Percentiles rank a stretch among this genome's conserved stretches.
Conservation (phyloP, 306 rosid species). For the Macrotyloma uniflorum region DNA sequence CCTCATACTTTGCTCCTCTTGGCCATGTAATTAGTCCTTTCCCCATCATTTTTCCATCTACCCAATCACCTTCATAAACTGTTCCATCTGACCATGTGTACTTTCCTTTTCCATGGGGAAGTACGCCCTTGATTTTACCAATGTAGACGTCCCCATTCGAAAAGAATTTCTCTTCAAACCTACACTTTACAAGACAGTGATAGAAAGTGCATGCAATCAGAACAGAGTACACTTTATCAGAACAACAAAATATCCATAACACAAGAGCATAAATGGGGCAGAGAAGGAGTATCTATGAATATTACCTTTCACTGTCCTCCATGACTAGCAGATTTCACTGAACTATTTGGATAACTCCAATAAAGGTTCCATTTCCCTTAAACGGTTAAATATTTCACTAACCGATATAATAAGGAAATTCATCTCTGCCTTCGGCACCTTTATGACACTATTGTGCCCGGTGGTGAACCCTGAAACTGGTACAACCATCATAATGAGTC, state of each 20-base stretch:
- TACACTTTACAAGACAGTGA: slow-evolving; percentile 37
- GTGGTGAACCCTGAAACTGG: slow-evolving; percentile 32
- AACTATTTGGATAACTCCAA: slow-evolving; percentile 32
- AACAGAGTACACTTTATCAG: slow-evolving; percentile 6
- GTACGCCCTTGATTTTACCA: slow-evolving; percentile 59
- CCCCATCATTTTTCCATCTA: slow-evolving; percentile 81
- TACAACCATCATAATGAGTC: slow-evolving; percentile 28
- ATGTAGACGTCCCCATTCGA: slow-evolving; percentile 70
- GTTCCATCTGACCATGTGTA: slow-evolving; percentile 86
- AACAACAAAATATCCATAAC: slow-evolving; percentile 19
- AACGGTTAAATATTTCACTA: slow-evolving; percentile 29
- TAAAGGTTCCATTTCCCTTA: slow-evolving; percentile 25
- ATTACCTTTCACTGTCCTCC: slow-evolving; percentile 67
- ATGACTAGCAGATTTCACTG: slow-evolving; percentile 38
- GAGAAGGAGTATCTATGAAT: slow-evolving; percentile 13
- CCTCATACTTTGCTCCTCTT: slow-evolving; percentile 79
- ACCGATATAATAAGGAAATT: slow-evolving; percentile 19
- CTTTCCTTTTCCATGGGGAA: slow-evolving; percentile 84
- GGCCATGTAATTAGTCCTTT: slow-evolving; percentile 72
- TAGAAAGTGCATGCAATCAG: slow-evolving; percentile 27
- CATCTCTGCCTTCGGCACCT: slow-evolving; percentile 37
- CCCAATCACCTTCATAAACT: slow-evolving; percentile 86
- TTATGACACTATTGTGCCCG: slow-evolving; percentile 14
- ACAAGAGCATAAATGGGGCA: not conserved
- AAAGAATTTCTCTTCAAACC: slow-evolving; percentile 59